Evolutionary conservation across 192 early-diverging fungal species (phyloP).

Genomic region (Diversispora eburnea): DNA sequence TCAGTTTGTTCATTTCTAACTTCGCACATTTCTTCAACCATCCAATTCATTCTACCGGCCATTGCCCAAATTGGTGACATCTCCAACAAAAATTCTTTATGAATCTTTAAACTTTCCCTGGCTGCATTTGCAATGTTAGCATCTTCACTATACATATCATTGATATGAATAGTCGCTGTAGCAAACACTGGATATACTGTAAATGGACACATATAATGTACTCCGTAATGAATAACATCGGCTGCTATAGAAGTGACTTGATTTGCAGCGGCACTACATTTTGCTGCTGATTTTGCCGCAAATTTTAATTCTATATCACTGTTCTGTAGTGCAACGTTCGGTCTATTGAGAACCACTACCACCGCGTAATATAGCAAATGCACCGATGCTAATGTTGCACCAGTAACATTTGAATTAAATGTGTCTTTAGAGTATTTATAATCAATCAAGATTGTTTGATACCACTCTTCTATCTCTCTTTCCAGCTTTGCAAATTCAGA

Average conservation of each 20-base stretch:
- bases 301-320: slow-evolving; percentile 33
- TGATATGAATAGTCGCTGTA: slow-evolving; percentile 51
- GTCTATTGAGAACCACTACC: slow-evolving; percentile 48
- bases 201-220: slow-evolving; percentile 42
- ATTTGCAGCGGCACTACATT: slow-evolving; percentile 42
- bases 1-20: neutral
- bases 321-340: slow-evolving; percentile 35
- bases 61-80: slow-evolving; percentile 53
- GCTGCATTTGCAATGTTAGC: slow-evolving; percentile 38
- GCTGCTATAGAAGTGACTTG: slow-evolving; percentile 40
- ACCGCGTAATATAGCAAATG: slow-evolving; percentile 48
- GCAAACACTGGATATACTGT: slow-evolving; percentile 49
- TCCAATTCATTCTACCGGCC: slow-evolving; percentile 42
- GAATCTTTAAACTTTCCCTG: slow-evolving; percentile 37
- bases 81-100: slow-evolving; percentile 39
- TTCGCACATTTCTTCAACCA: slow-evolving; percentile 1
- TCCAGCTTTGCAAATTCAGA: slow-evolving; percentile 47
- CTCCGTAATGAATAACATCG: slow-evolving; percentile 30
- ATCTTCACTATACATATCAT: slow-evolving; percentile 41
- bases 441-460: slow-evolving; percentile 32
- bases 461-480: slow-evolving; percentile 36
- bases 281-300: slow-evolving; percentile 35
- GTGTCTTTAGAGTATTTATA: slow-evolving; percentile 42
- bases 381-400: slow-evolving; percentile 37
- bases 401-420: slow-evolving; percentile 30